Evolutionary conservation across 2,329 filamentous ascomycete genomes (phyloP), one percentile per base, ranked within the genome.

Genomic region (Metarhizium humberi): DNA sequence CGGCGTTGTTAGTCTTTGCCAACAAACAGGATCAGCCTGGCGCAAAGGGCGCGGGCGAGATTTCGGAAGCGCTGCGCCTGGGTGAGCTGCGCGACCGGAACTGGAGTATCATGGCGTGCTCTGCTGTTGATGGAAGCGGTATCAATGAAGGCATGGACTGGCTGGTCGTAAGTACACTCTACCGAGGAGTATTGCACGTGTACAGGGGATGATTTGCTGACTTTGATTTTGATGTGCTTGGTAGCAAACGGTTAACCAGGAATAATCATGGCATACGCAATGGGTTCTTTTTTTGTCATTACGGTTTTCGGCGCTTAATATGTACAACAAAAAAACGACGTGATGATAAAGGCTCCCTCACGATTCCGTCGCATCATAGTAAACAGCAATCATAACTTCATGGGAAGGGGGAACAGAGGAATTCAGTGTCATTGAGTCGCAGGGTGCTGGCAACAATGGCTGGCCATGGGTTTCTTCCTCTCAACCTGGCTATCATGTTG

Each of bases 1-100:
- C 94, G 13, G 86, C 91, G 25, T 76, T 99, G 54, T 76, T 99
- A 54, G 94, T 99, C 11, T 99, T 97, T 72, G 94, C 94, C 66
- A 99, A 99, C 76, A 99, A 99, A 77, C 94, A 99, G 73, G 94
- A 99, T 74, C 91, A 97, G 73, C 92, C 92, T 2, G 94, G 94
- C 18, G 92, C 94, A 51, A 95, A 96, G 75, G 94, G 92, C 2
- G 94, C 94, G 1, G 94, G 91, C 18, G 94, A 97, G 71, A 99
- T 99, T 60, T 95, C 90, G 55, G 92, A 97, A 74, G 92, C 92
- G 51, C 74, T 99, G 71, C 87, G 87, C 65, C 74, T 99, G 62
- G 92, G 90, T 54, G 91, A 96, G 72, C 76, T 99, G 69, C 87
- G 92, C 65, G 94, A 99, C 72, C 82, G 94, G 66, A 99, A 97